phyloP scores from a whole-genome alignment of 2,329 filamentous ascomycete species.

The Thielaviopsis musarum region DNA sequence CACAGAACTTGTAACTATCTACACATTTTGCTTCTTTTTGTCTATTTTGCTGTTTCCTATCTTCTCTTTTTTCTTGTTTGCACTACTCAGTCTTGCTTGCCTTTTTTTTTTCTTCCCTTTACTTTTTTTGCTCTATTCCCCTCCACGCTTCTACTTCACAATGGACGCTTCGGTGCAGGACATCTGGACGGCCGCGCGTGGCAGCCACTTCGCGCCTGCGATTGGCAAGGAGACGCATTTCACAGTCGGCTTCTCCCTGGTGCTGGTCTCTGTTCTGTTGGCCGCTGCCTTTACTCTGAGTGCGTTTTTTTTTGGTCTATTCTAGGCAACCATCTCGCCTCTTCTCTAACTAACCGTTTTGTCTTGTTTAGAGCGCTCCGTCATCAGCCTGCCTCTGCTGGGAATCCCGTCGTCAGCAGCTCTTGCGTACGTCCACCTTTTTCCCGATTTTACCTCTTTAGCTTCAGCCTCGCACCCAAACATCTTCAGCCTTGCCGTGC shows the following conservation, averaged over 20 bases:
- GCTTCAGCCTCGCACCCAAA: not conserved
- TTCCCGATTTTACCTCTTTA: not conserved
- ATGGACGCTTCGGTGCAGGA: slow-evolving; percentile 74
- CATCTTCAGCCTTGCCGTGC: slow-evolving; percentile 10
- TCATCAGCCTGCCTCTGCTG: slow-evolving; percentile 58
- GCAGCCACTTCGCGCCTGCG: slow-evolving; percentile 66
- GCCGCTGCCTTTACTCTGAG: slow-evolving; percentile 74
- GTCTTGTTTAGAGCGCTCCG: slow-evolving; percentile 50
- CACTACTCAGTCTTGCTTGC: too few species aligned
- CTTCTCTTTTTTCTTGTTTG: too few species aligned
- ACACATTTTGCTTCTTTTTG: too few species aligned
- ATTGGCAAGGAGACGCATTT: slow-evolving; percentile 77
- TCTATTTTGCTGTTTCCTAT: too few species aligned
- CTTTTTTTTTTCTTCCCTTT: not conserved
- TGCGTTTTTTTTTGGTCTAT: slow-evolving; percentile 27
- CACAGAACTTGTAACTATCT: too few species aligned
- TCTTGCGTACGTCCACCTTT: slow-evolving; percentile 53
- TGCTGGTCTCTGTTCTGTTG: slow-evolving; percentile 54
- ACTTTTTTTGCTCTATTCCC: slow-evolving; percentile 6
- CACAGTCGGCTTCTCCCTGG: slow-evolving; percentile 57
- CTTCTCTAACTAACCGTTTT: not conserved
- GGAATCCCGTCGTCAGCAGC: slow-evolving; percentile 77
- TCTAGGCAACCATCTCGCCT: not conserved
- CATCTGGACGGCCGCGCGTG: slow-evolving; percentile 84
- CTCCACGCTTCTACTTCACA: slow-evolving; percentile 19